phyloP scores from a whole-genome alignment of 2,329 filamentous ascomycete genomes.

The Claviceps digitariae region DNA sequence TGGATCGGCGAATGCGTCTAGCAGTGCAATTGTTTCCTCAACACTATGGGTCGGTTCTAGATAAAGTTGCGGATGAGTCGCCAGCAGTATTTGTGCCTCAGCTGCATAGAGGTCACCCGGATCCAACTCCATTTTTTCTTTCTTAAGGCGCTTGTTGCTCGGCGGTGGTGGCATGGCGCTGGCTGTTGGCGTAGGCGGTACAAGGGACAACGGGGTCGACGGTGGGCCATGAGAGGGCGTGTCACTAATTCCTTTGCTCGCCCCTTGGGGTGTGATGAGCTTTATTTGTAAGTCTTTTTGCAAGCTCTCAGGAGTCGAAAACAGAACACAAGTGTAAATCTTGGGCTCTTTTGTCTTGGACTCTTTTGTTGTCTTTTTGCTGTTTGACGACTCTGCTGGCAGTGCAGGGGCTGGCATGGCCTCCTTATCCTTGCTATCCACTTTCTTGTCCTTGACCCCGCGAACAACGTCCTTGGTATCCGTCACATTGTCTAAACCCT shows the following conservation, averaged over 20 bases:
- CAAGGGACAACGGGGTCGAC: conserved; percentile 48
- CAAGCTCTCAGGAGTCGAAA: conserved; percentile 65
- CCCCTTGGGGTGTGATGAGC: conserved; percentile 51
- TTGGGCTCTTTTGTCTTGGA: conserved; percentile 46
- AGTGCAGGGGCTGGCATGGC: conserved; percentile 40
- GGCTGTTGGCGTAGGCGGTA: conserved; percentile 49
- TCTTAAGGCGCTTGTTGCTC: conserved; percentile 58
- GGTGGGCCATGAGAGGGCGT: conserved; percentile 41
- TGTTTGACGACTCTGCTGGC: conserved; percentile 27
- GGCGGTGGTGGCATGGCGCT: conserved; percentile 44
- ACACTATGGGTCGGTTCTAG: conserved; percentile 61
- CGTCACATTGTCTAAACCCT: conserved; percentile 18
- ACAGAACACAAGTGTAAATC: conserved; percentile 67
- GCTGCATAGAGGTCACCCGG: conserved; percentile 57
- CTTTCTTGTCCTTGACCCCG: conserved; percentile 13
- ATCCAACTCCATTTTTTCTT: conserved; percentile 63
- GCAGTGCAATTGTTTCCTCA: conserved; percentile 55
- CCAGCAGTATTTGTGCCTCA: conserved; percentile 62
- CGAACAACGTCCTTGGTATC: conserved; percentile 22
- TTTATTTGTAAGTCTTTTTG: conserved; percentile 66
- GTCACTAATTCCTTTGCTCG: conserved; percentile 19
- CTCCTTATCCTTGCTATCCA: conserved; percentile 39
- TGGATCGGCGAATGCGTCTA: conserved; percentile 62
- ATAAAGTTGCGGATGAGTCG: conserved; percentile 60
- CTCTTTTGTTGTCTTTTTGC: conserved; percentile 26